Conservation (phyloP, 2,329 filamentous ascomycete species). For the Botrytis deweyae region DNA sequence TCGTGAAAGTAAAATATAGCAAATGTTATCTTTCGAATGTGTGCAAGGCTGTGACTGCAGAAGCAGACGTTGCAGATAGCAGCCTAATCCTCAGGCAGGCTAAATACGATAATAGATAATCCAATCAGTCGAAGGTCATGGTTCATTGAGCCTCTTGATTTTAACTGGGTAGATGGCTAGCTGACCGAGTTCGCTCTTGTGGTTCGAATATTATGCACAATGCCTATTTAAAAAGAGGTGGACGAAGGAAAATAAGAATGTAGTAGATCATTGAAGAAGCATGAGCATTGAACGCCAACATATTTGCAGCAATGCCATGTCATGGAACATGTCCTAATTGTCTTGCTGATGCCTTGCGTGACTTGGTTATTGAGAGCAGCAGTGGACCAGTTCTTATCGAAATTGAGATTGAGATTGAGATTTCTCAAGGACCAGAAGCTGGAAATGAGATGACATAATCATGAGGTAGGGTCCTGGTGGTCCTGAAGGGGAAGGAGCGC, state of each 20-base stretch:
- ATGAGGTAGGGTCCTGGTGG: not conserved
- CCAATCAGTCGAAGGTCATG: not conserved
- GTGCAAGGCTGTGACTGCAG: not conserved
- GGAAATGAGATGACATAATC: not conserved
- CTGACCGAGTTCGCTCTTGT: not conserved
- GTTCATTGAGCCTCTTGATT: not conserved
- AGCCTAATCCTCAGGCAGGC: not conserved
- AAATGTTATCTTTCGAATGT: not conserved
- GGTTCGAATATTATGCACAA: not conserved
- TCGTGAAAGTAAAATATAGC: not conserved
- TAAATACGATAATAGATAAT: not conserved
- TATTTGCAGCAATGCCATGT: not conserved
- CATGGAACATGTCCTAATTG: not conserved
- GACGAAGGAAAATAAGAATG: not conserved
- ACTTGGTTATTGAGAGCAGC: not conserved
- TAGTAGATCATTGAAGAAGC: not conserved
- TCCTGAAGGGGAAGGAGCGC: not conserved
- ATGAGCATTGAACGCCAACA: not conserved
- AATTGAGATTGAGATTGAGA: too few relatives aligned
- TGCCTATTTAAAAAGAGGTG: rapidly evolving
- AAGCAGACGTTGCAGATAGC: not conserved
- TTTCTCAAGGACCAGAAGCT: too few relatives aligned
- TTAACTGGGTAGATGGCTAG: not conserved
- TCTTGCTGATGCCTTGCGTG: not conserved
- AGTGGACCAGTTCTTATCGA: too few relatives aligned